Percentiles rank a stretch among this genome's conserved stretches.
Conservation (phyloP, 1,284 basidiomycete genomes). For the Cystobasidium slooffiae region DNA sequence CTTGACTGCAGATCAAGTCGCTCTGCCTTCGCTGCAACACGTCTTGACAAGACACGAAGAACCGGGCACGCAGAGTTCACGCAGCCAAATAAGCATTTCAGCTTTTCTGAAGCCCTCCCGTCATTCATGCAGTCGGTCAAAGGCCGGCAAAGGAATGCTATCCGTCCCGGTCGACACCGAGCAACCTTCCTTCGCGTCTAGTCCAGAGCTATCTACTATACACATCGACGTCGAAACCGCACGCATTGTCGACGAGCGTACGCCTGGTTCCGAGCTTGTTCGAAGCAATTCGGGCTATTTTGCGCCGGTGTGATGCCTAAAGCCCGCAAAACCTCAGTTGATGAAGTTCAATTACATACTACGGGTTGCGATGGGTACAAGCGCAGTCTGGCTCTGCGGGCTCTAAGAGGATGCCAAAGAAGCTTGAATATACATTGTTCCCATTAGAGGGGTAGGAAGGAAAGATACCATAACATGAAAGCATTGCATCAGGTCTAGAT, state of each 20-base stretch:
- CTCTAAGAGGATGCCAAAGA: no score
- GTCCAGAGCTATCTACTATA: conserved; percentile 2
- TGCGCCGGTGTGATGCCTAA: not conserved
- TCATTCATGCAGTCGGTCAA: conserved; percentile 10
- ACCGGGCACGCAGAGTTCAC: not conserved
- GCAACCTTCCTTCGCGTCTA: not conserved
- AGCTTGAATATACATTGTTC: no score
- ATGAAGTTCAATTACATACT: not conserved
- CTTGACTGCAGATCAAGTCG: not conserved
- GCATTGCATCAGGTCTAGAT: no score
- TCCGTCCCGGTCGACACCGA: not conserved
- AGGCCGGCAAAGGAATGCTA: conserved; percentile 13
- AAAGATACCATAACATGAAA: no score
- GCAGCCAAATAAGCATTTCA: not conserved
- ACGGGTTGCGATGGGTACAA: not conserved
- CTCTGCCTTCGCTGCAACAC: conserved; percentile 5
- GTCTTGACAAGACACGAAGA: conserved; percentile 13
- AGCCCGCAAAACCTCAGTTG: not conserved
- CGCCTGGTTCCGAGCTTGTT: not conserved
- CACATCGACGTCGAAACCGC: conserved; percentile 6
- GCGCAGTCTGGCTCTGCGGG: no score
- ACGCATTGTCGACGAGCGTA: not conserved
- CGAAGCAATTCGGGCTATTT: not conserved
- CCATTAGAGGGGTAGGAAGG: no score
- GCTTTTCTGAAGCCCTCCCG: conserved; percentile 3